Conservation (phyloP, 495 filamentous ascomycete genomes). For the Xylaria nigripes region DNA sequence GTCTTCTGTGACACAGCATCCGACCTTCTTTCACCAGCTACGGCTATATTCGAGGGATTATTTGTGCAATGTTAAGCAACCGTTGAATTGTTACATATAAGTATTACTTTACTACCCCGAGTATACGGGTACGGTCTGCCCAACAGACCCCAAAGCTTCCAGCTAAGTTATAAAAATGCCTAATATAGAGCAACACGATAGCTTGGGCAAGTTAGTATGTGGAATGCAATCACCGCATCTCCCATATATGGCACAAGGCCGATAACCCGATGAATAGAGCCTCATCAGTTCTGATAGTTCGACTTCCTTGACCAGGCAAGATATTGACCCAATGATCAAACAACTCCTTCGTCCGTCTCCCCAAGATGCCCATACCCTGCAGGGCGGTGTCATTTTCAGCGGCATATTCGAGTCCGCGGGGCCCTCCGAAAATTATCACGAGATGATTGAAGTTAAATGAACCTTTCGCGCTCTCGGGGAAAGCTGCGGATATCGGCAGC, state of each 20-base stretch:
- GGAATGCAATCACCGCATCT: slow-evolving; percentile 17
- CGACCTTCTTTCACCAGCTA: no score
- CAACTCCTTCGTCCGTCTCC: slow-evolving; percentile 48
- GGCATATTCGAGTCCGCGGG: slow-evolving; percentile 62
- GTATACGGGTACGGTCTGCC: no score
- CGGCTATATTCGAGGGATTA: no score
- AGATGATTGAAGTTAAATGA: slow-evolving; percentile 51
- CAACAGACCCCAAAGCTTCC: no score
- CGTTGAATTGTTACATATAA: no score
- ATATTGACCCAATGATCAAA: slow-evolving; percentile 77
- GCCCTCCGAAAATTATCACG: slow-evolving; percentile 64
- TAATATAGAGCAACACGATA: no score
- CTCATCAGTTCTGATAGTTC: slow-evolving; percentile 72
- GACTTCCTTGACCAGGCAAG: slow-evolving; percentile 62
- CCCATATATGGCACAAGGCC: slow-evolving; percentile 49
- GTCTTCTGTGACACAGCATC: no score
- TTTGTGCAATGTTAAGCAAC: no score
- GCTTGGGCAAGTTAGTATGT: background rate
- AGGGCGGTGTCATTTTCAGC: slow-evolving; percentile 57
- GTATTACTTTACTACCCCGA: no score
- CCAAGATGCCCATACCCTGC: slow-evolving; percentile 44
- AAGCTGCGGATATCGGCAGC: slow-evolving; percentile 37
- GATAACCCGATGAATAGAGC: slow-evolving; percentile 63
- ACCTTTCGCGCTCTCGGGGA: slow-evolving; percentile 32
- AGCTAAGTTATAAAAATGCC: no score